Evolutionary conservation across 495 filamentous ascomycete species (phyloP).

Genomic region (Oleoguttula mirabilis): DNA sequence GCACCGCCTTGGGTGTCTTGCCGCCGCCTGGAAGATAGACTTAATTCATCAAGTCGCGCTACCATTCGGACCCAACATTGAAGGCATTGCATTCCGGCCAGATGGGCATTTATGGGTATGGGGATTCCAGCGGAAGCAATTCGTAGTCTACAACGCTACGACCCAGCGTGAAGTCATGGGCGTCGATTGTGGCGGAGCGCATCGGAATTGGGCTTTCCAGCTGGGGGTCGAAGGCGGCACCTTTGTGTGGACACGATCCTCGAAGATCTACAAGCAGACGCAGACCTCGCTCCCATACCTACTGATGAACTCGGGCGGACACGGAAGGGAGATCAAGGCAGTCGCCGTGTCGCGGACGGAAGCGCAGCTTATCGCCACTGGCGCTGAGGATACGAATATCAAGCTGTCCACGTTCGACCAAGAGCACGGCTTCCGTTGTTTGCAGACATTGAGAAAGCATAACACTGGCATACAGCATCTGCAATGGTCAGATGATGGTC

Average conservation of each 20-base stretch:
- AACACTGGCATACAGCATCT: constrained; percentile 73
- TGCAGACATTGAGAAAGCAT: constrained; percentile 59
- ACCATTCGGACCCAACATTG: constrained; percentile 55
- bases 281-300: constrained; percentile 38
- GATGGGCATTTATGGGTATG: constrained; percentile 48
- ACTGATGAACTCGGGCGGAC: constrained; percentile 53
- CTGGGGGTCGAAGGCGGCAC: constrained; percentile 29
- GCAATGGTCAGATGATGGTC: constrained; percentile 50
- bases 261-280: constrained; percentile 39
- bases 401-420: constrained; percentile 45
- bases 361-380: constrained; percentile 54
- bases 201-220: constrained; percentile 57
- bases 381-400: constrained; percentile 79
- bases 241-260: constrained; percentile 48
- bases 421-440: constrained; percentile 36
- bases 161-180: constrained; percentile 50
- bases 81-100: constrained; percentile 48
- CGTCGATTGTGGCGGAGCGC: constrained; percentile 71
- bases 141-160: constrained; percentile 68
- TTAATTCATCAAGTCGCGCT: constrained; percentile 44
- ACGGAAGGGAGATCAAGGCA: constrained; percentile 82
- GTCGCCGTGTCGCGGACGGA: constrained; percentile 38
- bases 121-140: constrained; percentile 67
- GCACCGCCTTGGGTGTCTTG: constrained; percentile 24
- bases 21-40: constrained; percentile 10